These are phyloP conservation scores for Cylindrodendrum hubeiense DNA, from an alignment of 2,329 filamentous ascomycete species.

Conservation along the genomic window DNA sequence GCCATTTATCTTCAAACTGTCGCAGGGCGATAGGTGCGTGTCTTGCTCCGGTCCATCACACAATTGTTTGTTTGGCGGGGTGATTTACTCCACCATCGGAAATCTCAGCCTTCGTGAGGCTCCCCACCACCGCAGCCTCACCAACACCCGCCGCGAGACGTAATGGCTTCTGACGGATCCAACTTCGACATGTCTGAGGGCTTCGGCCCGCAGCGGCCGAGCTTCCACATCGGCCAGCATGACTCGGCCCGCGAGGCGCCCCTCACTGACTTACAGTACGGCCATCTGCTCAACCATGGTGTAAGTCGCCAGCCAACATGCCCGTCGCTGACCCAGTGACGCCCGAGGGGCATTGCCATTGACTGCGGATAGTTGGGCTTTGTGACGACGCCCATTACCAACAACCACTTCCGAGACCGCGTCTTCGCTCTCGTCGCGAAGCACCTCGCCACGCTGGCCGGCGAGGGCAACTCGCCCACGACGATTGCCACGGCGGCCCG, in stretches of 20 bases:
- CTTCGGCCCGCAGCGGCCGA: constrained; percentile 50
- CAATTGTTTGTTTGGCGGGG: constrained; percentile 39
- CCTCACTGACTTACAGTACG: constrained; percentile 73
- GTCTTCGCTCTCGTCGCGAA: constrained; percentile 72
- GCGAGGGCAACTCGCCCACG: constrained; percentile 51
- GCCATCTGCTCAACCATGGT: constrained; percentile 75
- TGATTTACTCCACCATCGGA: constrained; percentile 44
- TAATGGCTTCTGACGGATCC: constrained; percentile 41
- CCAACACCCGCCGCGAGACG: not conserved
- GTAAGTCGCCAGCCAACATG: constrained; percentile 60
- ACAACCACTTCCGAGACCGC: constrained; percentile 76
- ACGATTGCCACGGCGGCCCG: constrained; percentile 60
- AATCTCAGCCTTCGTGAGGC: constrained; percentile 39
- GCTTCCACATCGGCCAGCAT: constrained; percentile 81
- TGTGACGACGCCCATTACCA: constrained; percentile 83
- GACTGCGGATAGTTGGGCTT: constrained; percentile 75
- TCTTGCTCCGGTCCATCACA: constrained; percentile 13
- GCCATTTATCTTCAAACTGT: constrained; percentile 12
- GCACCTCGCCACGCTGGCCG: constrained; percentile 63
- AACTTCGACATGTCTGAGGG: constrained; percentile 42
- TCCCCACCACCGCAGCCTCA: constrained; percentile 6
- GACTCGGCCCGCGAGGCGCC: constrained; percentile 72
- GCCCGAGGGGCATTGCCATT: constrained; percentile 25
- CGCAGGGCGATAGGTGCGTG: constrained; percentile 14
- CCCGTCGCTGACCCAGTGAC: constrained; percentile 8